Evolutionary conservation across 768 basidiomycete genomes (phyloP), one percentile per base, ranked within the genome.

Genomic region (Pholiota microspora): DNA sequence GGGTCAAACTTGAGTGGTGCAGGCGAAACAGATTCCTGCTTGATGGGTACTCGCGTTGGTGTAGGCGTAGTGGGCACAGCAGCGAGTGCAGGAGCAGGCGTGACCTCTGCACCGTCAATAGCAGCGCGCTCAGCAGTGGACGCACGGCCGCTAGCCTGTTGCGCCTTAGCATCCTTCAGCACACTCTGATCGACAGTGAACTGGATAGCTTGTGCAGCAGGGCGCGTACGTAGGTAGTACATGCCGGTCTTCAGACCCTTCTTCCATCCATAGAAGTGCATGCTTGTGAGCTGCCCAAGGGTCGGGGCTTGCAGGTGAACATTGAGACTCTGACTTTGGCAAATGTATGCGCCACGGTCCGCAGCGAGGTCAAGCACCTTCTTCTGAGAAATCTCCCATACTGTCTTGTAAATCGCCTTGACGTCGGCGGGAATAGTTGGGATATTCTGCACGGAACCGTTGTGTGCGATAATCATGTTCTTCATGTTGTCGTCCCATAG

Each of bases 201-300:
- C 75, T 99, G 94, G 69, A 96, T 95, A 48, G 97, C 97, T 65
- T 93, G 88, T 10, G 93, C 92, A 7, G 95, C 94, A 4, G 97
- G 92, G 49, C 92, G 83, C 31, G 97, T 98, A 51, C 97, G 85
- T 47, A 99, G 81, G 72, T 99, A 98, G 75, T 94, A 94, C 92
- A 96, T 95, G 62, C 96, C 97, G 0, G 97, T 99, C 83, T 99
- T 99, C 66, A 99, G 75, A 29, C 97, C 97, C 75, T 93, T 93
- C 82, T 96, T 96, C 97, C 97, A 98, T n/a, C 94, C 97, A 68
- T 98, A 98, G 78, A 95, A 96, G 71, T 95, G 94, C 93, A 94
- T 94, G 57, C 88, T 90, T 34, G 94, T 95, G 58, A 99, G 77
- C 70, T 99, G 96, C 7, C 92, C 92, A 54, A 87, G 77, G 2